Evolutionary conservation across 179 eudicot species (phyloP).

Genomic region (Spinacia oleracea): DNA sequence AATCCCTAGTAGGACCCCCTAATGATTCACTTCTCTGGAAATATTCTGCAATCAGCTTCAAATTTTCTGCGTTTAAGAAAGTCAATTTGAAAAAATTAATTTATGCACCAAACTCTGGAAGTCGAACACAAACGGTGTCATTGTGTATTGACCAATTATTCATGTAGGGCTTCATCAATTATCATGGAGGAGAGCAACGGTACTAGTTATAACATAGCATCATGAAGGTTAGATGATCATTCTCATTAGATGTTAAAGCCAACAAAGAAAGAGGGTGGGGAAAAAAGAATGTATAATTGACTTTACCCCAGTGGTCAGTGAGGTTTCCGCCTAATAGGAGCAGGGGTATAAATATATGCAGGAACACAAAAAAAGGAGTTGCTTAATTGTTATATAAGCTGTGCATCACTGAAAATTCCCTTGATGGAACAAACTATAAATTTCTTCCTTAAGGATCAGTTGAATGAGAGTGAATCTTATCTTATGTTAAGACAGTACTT

Average conservation of each 20-base stretch:
- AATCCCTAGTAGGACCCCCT: slow-evolving; percentile 95
- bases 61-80: slow-evolving; percentile 54
- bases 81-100: background rate
- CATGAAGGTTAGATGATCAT: background rate
- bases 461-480: too few species aligned
- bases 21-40: slow-evolving; percentile 90
- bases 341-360: background rate
- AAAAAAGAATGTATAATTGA: background rate
- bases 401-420: background rate
- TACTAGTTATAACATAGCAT: background rate
- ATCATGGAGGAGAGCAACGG: background rate
- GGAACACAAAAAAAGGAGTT: background rate
- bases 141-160: background rate
- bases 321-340: background rate
- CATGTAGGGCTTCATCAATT: background rate
- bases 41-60: slow-evolving; percentile 92
- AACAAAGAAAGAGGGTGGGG: background rate
- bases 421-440: background rate
- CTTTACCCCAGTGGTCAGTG: too few species aligned
- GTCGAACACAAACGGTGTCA: background rate
- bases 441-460: too few species aligned
- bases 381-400: background rate
- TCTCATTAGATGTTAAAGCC: background rate
- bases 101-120: background rate
- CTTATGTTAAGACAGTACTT: background rate